Evolutionary conservation across 495 filamentous ascomycete genomes (phyloP).

Genomic region (Immersiella caudata): DNA sequence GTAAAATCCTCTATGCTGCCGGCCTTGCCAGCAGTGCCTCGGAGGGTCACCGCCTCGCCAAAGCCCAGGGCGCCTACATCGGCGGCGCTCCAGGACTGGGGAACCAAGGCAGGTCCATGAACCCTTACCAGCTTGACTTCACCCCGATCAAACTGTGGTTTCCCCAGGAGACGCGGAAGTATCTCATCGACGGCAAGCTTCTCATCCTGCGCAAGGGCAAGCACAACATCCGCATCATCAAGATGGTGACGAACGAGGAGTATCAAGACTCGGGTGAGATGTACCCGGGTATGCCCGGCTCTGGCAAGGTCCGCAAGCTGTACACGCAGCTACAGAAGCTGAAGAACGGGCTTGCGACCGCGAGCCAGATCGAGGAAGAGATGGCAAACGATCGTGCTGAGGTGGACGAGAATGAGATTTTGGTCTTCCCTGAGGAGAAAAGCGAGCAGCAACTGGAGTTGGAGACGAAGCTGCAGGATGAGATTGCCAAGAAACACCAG

Average conservation of each 20-base stretch:
- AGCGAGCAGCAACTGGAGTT: constrained; percentile 9
- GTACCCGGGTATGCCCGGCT: constrained; percentile 50
- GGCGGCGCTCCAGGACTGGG: constrained; percentile 58
- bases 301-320: constrained; percentile 41
- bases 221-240: constrained; percentile 74
- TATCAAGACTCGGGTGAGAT: constrained; percentile 50
- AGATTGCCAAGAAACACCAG: constrained; percentile 22
- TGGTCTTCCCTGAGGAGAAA: constrained; percentile 34
- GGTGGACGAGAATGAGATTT: constrained; percentile 1
- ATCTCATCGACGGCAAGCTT: constrained; percentile 62
- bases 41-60: constrained; percentile 68
- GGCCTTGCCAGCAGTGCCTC: constrained; percentile 65
- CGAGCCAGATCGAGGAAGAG: constrained; percentile 29
- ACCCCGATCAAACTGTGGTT: constrained; percentile 63
- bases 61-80: constrained; percentile 64
- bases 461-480: constrained; percentile 25
- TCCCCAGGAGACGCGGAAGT: constrained; percentile 59
- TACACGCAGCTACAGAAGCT: constrained; percentile 29
- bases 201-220: constrained; percentile 78
- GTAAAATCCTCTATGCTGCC: constrained; percentile 65
- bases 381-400: constrained; percentile 46
- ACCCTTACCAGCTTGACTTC: constrained; percentile 59
- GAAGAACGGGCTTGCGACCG: constrained; percentile 19
- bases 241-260: constrained; percentile 72
- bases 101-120: constrained; percentile 44